Evolutionary conservation across 2,329 filamentous ascomycete genomes (phyloP).

Genomic region (Cytospora chrysosperma): DNA sequence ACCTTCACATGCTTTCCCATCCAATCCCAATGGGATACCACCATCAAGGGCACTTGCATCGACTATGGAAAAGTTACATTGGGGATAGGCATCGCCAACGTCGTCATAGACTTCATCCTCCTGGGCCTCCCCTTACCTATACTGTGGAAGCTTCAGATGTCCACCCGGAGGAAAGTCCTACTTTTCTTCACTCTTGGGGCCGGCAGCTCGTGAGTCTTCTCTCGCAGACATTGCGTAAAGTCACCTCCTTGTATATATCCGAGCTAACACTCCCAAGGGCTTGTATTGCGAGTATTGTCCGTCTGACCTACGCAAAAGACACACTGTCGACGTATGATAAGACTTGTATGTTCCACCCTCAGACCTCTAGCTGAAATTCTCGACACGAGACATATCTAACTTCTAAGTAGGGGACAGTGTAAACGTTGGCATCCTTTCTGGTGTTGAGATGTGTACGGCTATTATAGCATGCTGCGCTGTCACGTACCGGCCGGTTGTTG

Average conservation of each 20-base stretch:
- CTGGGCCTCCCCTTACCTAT: background rate
- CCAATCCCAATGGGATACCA: background rate
- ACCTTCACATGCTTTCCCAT: background rate
- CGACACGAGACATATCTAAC: background rate
- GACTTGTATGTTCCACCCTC: background rate
- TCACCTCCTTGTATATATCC: background rate
- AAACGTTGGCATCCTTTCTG: background rate
- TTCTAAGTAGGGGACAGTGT: background rate
- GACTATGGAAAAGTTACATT: background rate
- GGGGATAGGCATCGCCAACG: background rate
- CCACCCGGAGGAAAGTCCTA: background rate
- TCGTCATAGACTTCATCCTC: background rate
- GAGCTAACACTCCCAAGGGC: background rate
- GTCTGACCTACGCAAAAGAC: background rate
- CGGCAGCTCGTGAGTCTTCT: background rate
- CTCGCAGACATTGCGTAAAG: background rate
- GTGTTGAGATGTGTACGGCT: background rate
- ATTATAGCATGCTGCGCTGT: background rate
- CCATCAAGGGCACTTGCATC: background rate
- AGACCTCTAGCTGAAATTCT: background rate
- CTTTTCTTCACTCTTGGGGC: background rate
- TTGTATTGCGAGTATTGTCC: conserved; percentile 1
- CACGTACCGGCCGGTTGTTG: conserved; percentile 1
- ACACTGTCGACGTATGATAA: background rate
- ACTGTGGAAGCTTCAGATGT: background rate